These are phyloP conservation scores for Ogataea paradorogensis DNA, from an alignment of 805 yeast species.

Conservation along the genomic window DNA sequence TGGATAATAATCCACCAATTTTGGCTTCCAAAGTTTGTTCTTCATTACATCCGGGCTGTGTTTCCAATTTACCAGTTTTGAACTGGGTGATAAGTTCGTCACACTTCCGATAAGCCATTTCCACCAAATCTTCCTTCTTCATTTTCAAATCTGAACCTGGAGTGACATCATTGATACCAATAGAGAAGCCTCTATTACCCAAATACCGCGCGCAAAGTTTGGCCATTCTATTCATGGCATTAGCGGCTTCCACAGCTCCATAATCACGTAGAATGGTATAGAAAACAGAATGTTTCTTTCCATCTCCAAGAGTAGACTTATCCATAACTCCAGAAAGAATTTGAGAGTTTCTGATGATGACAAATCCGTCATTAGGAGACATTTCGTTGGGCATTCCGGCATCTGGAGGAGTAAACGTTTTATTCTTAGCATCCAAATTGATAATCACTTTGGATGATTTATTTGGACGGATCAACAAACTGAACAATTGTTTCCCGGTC, in stretches of 20 bases:
- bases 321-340: conserved; percentile 95
- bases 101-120: conserved; percentile 84
- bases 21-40: conserved; percentile 98
- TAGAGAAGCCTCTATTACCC: conserved; percentile 95
- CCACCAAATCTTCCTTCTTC: conserved; percentile 85
- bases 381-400: conserved; percentile 78
- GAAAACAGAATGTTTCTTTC: conserved; percentile 94
- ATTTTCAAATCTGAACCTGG: conserved; percentile 77
- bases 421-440: conserved; percentile 91
- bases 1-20: conserved; percentile 92
- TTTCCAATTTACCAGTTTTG: conserved; percentile 84
- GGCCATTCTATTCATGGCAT: conserved; percentile 99
- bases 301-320: conserved; percentile 93
- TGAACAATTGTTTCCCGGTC: conserved; percentile 97
- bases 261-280: conserved; percentile 93
- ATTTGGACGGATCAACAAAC: conserved; percentile 83
- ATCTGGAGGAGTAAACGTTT: conserved; percentile 79
- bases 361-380: conserved; percentile 97
- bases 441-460: conserved; percentile 71
- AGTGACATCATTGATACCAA: conserved; percentile 96
- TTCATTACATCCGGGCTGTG: conserved; percentile 98
- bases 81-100: conserved; percentile 81
- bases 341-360: conserved; percentile 84
- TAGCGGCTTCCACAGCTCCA: conserved; percentile 95
- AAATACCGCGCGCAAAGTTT: conserved; percentile 92